These are phyloP conservation scores for Talaromyces sp. DNA, from an alignment of 2,329 filamentous ascomycete genomes.

Conservation along the genomic window DNA sequence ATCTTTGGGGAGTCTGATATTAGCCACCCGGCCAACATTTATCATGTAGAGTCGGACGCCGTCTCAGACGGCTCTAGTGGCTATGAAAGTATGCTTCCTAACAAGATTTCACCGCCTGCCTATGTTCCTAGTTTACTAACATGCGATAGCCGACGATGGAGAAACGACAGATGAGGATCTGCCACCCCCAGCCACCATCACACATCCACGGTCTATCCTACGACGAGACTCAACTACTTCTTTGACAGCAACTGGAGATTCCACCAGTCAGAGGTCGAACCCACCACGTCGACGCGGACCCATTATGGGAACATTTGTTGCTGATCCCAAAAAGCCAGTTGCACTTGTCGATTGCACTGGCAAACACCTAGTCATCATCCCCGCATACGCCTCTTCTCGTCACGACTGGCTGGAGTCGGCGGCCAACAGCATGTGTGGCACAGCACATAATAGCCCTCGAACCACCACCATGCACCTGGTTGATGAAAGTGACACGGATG, in stretches of 20 bases:
- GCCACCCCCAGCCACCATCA: conserved; percentile 49
- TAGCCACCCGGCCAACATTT: conserved; percentile 42
- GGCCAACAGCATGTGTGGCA: conserved; percentile 43
- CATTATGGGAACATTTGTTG: conserved; percentile 49
- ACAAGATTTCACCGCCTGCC: conserved; percentile 23
- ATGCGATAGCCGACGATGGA: conserved; percentile 54
- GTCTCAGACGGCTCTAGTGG: conserved; percentile 49
- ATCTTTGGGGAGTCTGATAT: conserved; percentile 42
- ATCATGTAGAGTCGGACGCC: conserved; percentile 48
- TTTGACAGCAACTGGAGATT: conserved; percentile 45
- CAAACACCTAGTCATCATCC: conserved; percentile 50
- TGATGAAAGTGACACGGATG: conserved; percentile 49
- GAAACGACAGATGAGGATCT: conserved; percentile 62
- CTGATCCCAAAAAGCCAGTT: conserved; percentile 49
- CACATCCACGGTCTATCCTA: conserved; percentile 51
- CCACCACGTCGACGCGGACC: conserved; percentile 45
- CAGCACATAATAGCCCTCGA: conserved; percentile 45
- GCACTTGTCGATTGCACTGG: conserved; percentile 50
- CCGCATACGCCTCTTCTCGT: conserved; percentile 47
- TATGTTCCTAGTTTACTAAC: conserved; percentile 45
- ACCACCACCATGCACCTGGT: conserved; percentile 39
- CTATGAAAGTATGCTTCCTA: conserved; percentile 56
- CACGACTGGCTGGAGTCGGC: conserved; percentile 48
- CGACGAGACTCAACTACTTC: conserved; percentile 49
- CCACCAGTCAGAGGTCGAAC: conserved; percentile 29